Evolutionary conservation across 495 filamentous ascomycete species (phyloP), one percentile per base, ranked within the genome.

Genomic region (Penicillium waksmanii): DNA sequence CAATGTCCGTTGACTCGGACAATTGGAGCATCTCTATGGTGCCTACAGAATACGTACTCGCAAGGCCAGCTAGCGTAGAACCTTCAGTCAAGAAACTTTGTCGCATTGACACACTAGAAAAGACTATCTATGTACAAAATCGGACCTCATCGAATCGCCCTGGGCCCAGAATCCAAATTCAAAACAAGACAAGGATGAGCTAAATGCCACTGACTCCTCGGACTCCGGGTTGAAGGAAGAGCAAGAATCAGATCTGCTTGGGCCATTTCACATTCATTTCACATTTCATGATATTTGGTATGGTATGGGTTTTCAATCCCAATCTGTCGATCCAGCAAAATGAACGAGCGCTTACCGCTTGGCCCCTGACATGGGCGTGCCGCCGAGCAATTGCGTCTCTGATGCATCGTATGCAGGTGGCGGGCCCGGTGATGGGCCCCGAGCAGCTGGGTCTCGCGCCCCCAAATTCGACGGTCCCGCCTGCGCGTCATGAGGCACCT

Each of bases 361-460:
- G 8, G 64, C 69, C 56, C 74, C 71, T 46, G 71, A 64, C 68
- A 68, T 72, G 23, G 68, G 51, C 36, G 65, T 54, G 18, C 68
- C 75, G 17, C 68, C 64, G 18, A 77, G 60, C 13, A 73, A 78
- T 15, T 52, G 64, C 4, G 75, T 78, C 15, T 70, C 75, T 18
- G 72, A 61, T 12, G 76, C 73, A 47, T 70, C 73, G 51, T 80
- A 80, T 9, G 76, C 76, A 23, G 77, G 77, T 11, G 77, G 77
- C 36, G 77, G 76, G 19, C 73, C 76, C 2, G 72, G 66, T 11
- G 74, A 76, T 25, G 67, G 67, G 12, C 69, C 65, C 57, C 73
- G 65, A 23, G 21, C 60, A 42, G 65, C 59, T n/a, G 73, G 64
- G 59, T 68, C 67, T 21, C 60, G 58, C 15, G 51, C 58, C 6